Evolutionary conservation across 768 basidiomycete species (phyloP).

Genomic region (Clathrus columnatus): DNA sequence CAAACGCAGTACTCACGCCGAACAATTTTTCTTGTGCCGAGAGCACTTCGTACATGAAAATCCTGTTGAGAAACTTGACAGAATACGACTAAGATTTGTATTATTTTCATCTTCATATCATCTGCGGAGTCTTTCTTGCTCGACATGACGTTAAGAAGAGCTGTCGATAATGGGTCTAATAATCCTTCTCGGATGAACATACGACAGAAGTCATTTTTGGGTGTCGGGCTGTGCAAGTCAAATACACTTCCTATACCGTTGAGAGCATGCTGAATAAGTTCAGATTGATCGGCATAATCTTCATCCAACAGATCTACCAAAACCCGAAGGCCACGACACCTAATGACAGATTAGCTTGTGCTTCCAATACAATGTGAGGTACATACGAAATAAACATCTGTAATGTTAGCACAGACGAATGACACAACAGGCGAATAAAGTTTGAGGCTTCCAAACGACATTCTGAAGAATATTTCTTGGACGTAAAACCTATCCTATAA

Average conservation of each 20-base stretch:
- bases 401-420: slow-evolving; percentile 85
- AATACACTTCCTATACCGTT: slow-evolving; percentile 95
- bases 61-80: slow-evolving; percentile 96
- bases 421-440: slow-evolving; percentile 86
- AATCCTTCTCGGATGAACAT: slow-evolving; percentile 97
- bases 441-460: slow-evolving; percentile 93
- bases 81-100: slow-evolving; percentile 83
- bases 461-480: slow-evolving; percentile 88
- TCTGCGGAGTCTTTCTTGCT: slow-evolving; percentile 53
- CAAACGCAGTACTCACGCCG: slow-evolving; percentile 51
- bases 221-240: slow-evolving; percentile 91
- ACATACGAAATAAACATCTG: slow-evolving; percentile 99
- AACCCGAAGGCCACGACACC: slow-evolving; percentile 90
- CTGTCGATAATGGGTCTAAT: slow-evolving; percentile 84
- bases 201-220: slow-evolving; percentile 96
- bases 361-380: not conserved
- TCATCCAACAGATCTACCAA: slow-evolving; percentile 95
- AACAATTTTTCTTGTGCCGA: slow-evolving; percentile 84
- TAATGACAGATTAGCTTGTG: slow-evolving; percentile 22
- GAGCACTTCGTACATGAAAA: slow-evolving; percentile 83
- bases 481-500: slow-evolving; percentile 63
- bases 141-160: slow-evolving; percentile 80
- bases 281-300: slow-evolving; percentile 85
- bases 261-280: slow-evolving; percentile 86
- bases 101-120: slow-evolving; percentile 82